Evolutionary conservation across 202 grass and related monocot genomes (phyloP), one percentile per base, ranked within the genome.

Genomic region (Setaria italica): DNA sequence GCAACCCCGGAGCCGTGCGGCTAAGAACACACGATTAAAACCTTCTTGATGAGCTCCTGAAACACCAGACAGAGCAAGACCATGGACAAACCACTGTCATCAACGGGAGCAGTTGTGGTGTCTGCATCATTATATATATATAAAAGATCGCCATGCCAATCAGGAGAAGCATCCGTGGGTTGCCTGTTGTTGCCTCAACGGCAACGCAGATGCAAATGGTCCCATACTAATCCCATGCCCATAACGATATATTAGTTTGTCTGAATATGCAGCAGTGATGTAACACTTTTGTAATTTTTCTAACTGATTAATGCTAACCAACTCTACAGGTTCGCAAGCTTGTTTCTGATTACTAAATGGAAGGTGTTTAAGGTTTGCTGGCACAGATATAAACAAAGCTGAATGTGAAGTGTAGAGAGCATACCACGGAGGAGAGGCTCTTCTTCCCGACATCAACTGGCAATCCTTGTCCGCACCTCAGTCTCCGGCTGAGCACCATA

Each of bases 31-130:
- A 82, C 74, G 50, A 92, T 82, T 69, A 91, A 82, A 82, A 91
- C 80, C 87, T 85, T 94, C 84, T 90, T 92, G 57, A 91, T 85
- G 72, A 88, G 48, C 42, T 94, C 96, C 93, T 99, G 91, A 84
- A 84, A 87, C 74, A 87, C 54, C 49, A 90, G 30, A 77, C 63
- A 90, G 12, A 77, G 80, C 65, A 75, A 87, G 77, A 83, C 69
- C 63, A 78, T 62, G 56, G 46, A 78, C 73, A 85, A 41, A 71
- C 25, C 76, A 78, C 33, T 39, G 86, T 73, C 53, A 82, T 68
- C 83, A 80, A 49, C 90, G n/a, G 64, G 72, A 80, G 83, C 62
- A 50, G 68, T 73, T 85, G 65, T 17, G 48, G 64, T 85, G 72
- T 65, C 79, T 82, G 88, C 72, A 78, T 64, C 72, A 82, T 11